These are phyloP conservation scores for Termitomyces heimii DNA, from an alignment of 768 basidiomycete genomes.

Conservation along the genomic window DNA sequence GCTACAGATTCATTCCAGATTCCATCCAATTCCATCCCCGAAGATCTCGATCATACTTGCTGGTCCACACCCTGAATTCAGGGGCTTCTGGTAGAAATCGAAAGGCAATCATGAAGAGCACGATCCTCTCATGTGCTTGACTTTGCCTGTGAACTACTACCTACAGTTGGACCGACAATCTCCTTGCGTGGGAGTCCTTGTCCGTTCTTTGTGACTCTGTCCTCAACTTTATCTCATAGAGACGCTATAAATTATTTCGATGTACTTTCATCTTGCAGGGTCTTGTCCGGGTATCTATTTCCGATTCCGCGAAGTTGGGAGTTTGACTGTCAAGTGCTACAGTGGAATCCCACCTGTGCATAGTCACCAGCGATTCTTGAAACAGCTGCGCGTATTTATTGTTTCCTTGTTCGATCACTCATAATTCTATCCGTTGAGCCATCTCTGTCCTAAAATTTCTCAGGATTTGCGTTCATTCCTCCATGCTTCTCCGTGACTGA, in stretches of 20 bases:
- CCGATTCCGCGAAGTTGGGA: conserved; percentile 28
- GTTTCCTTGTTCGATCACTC: conserved; percentile 18
- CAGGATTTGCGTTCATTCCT: conserved; percentile 21
- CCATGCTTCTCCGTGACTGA: conserved; percentile 12
- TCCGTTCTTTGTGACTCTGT: conserved; percentile 17
- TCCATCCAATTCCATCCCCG: conserved; percentile 10
- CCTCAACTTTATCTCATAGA: conserved; percentile 16
- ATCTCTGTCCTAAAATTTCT: conserved; percentile 13
- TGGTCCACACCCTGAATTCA: not conserved
- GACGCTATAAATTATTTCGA: conserved; percentile 5
- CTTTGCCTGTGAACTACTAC: conserved; percentile 21
- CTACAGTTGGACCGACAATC: conserved; percentile 17
- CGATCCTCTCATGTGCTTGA: conserved; percentile 20
- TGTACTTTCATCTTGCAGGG: conserved; percentile 4
- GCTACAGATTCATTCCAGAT: not conserved
- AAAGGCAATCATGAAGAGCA: conserved; percentile 18
- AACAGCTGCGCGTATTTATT: conserved; percentile 14
- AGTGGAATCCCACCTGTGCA: conserved; percentile 3
- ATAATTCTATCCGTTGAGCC: conserved; percentile 23
- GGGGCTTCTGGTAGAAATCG: not conserved
- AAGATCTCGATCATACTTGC: conserved; percentile 21
- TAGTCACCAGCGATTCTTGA: conserved; percentile 16
- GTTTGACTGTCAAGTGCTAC: not conserved
- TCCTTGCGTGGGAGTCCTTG: conserved; percentile 20
- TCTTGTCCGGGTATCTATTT: conserved; percentile 21